Evolutionary conservation across 345 rosid species (phyloP).

Genomic region (Acer yangbiense): DNA sequence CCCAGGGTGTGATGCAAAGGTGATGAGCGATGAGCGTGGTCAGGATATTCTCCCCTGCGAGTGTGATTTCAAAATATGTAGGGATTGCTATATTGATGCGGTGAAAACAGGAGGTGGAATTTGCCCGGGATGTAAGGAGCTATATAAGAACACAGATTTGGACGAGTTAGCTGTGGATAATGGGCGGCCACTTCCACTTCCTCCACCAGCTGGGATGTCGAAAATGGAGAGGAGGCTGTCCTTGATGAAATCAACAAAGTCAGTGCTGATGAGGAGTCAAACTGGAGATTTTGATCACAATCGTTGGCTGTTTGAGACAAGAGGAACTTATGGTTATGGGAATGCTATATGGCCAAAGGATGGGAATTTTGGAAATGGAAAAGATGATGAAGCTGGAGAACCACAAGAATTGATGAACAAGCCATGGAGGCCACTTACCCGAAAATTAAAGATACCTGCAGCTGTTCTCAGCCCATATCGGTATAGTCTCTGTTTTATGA

Average conservation of each 20-base stretch:
- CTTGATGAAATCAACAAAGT: conserved; percentile 87
- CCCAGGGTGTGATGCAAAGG: conserved; percentile 93
- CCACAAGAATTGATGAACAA: conserved; percentile 76
- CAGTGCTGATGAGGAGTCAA: conserved; percentile 87
- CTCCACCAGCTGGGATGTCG: conserved; percentile 54
- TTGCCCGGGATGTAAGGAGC: conserved; percentile 93
- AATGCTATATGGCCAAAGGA: conserved; percentile 97
- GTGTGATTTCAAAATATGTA: conserved; percentile 93
- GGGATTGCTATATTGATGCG: conserved; percentile 91
- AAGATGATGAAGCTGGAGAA: conserved; percentile 63
- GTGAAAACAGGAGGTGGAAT: conserved; percentile 80
- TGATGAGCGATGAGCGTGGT: conserved; percentile 94
- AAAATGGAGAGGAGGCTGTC: conserved; percentile 96
- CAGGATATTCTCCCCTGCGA: conserved; percentile 91
- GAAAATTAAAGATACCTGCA: conserved; percentile 94
- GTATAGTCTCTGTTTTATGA: conserved; percentile 36
- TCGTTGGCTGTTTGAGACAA: conserved; percentile 90
- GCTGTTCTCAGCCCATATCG: conserved; percentile 91
- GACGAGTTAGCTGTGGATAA: conserved; percentile 57
- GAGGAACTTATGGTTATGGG: conserved; percentile 92
- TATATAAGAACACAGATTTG: conserved; percentile 79
- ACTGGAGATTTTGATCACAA: conserved; percentile 96
- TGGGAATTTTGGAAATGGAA: conserved; percentile 70
- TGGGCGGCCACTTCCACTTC: conserved; percentile 67
- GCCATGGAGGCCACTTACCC: conserved; percentile 96